These are phyloP conservation scores for Trametes punicea DNA, from an alignment of 768 basidiomycete genomes.

Conservation along the genomic window DNA sequence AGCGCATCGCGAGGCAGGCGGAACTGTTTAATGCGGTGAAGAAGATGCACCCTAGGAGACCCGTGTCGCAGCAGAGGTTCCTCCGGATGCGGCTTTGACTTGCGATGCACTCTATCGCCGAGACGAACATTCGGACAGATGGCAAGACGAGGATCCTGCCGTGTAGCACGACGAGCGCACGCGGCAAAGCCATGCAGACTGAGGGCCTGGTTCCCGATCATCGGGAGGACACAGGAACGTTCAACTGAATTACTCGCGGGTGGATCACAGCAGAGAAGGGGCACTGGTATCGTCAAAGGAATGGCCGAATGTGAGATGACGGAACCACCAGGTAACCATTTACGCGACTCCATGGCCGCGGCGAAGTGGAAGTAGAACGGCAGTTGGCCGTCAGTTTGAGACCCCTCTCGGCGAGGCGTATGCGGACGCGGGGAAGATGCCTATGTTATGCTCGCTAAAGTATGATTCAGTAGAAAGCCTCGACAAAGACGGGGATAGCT, in stretches of 20 bases:
- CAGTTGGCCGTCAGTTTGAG: no score
- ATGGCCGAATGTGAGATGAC: background rate
- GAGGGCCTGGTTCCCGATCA: background rate
- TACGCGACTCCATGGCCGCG: background rate
- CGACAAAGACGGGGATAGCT: no score
- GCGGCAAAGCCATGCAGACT: background rate
- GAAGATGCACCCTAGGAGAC: slow-evolving; percentile 4
- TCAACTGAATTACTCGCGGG: background rate
- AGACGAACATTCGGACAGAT: background rate
- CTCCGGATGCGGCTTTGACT: background rate
- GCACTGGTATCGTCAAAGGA: background rate
- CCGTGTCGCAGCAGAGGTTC: background rate
- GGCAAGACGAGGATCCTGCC: background rate
- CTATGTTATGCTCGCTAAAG: no score
- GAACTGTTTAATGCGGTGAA: background rate
- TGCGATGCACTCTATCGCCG: slow-evolving; percentile 1
- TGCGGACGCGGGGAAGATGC: no score
- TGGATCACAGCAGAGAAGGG: no score
- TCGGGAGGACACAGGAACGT: background rate
- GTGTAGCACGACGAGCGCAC: background rate
- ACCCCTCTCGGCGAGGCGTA: no score
- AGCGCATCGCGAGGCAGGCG: background rate
- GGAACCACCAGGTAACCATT: background rate
- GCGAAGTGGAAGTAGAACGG: background rate
- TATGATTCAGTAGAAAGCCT: no score